These are phyloP conservation scores for Candida piceae DNA, from an alignment of 805 yeast species.

Conservation along the genomic window DNA sequence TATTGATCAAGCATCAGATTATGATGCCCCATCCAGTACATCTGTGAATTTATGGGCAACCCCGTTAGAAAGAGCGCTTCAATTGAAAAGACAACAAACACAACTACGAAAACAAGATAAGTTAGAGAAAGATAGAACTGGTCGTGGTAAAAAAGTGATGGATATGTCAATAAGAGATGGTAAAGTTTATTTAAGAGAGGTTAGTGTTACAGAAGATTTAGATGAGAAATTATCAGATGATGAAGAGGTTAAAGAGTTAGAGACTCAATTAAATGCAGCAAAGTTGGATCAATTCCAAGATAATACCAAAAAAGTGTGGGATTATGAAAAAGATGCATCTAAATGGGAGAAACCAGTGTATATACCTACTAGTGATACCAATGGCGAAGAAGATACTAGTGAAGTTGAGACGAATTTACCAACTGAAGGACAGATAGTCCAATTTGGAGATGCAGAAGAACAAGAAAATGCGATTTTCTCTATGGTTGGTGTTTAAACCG, in stretches of 20 bases:
- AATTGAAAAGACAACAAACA: constrained; percentile 80
- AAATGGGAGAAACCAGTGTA: constrained; percentile 47
- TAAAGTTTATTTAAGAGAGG: constrained; percentile 63
- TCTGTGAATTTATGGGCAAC: constrained; percentile 74
- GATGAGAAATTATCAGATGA: constrained; percentile 29
- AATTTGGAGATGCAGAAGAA: constrained; percentile 27
- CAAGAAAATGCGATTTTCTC: constrained; percentile 26
- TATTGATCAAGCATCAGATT: constrained; percentile 90
- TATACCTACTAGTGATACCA: background rate
- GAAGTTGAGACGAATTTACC: constrained; percentile 5
- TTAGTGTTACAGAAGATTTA: constrained; percentile 19
- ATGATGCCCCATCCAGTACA: constrained; percentile 49
- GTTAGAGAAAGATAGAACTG: constrained; percentile 52
- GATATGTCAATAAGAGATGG: constrained; percentile 80
- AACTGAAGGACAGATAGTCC: constrained; percentile 21
- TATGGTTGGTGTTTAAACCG: constrained; percentile 21
- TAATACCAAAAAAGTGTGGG: constrained; percentile 47
- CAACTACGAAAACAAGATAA: constrained; percentile 61
- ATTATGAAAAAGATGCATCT: constrained; percentile 46
- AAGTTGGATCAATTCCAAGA: constrained; percentile 24
- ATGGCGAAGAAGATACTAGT: constrained; percentile 1
- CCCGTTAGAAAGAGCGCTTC: constrained; percentile 78
- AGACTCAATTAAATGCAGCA: constrained; percentile 32
- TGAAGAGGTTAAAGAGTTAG: constrained; percentile 32
- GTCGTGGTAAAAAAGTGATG: constrained; percentile 69